Evolutionary conservation across 768 basidiomycete genomes (phyloP).

Genomic region (Artomyces pyxidatus): DNA sequence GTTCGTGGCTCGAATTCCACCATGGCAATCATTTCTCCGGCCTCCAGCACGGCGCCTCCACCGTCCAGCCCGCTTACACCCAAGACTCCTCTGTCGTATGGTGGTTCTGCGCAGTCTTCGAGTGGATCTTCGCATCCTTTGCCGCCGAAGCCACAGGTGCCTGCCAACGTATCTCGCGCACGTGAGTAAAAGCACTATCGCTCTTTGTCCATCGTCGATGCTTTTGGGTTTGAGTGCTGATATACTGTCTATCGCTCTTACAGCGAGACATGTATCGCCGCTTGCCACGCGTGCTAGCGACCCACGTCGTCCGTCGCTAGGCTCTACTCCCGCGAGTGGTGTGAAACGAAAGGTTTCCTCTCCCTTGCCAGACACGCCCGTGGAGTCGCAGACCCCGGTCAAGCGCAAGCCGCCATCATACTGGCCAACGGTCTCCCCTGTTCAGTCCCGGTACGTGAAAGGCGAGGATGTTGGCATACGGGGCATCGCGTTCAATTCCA

Average conservation of each 20-base stretch:
- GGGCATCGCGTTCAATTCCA: slow-evolving; percentile 41
- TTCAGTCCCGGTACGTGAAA: slow-evolving; percentile 30
- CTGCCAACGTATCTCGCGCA: neutral
- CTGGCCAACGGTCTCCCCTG: slow-evolving; percentile 43
- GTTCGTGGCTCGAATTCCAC: no score
- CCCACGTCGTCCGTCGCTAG: neutral
- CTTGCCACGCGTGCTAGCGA: neutral
- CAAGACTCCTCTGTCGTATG: no score
- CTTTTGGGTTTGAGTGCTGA: neutral
- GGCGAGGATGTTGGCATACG: slow-evolving; percentile 42
- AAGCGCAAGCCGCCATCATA: slow-evolving; percentile 27
- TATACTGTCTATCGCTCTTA: neutral
- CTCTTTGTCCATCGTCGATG: neutral
- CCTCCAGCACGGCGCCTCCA: neutral
- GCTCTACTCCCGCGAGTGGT: neutral
- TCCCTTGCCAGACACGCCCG: slow-evolving; percentile 3
- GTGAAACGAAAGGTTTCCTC: slow-evolving; percentile 13
- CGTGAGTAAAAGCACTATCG: neutral
- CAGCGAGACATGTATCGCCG: neutral
- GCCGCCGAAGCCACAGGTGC: neutral
- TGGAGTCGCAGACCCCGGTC: slow-evolving; percentile 1
- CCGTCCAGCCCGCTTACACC: neutral
- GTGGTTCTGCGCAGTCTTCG: no score
- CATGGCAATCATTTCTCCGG: no score
- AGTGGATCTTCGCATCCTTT: neutral